A percentile compares a stretch with the other conserved stretches of the same genome.
These are phyloP conservation scores for Furcasterigmium furcatum DNA, from an alignment of 2,329 filamentous ascomycete genomes.

Conservation along the genomic window DNA sequence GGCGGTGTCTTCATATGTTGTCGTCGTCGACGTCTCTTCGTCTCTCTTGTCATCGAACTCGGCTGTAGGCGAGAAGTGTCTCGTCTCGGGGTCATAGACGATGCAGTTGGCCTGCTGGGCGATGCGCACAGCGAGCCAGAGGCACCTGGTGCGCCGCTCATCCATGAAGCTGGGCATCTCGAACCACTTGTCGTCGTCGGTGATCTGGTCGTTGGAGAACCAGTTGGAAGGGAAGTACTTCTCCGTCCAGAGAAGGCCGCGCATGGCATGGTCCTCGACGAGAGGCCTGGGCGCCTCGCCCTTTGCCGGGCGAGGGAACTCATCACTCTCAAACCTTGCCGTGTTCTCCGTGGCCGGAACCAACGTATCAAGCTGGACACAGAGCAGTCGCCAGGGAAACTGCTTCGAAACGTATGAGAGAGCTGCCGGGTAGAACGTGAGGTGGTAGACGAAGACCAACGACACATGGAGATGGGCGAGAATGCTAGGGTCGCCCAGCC, in stretches of 20 bases:
- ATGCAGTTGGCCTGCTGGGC: conserved; percentile 40
- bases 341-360: conserved; percentile 10
- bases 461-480: conserved; percentile 61
- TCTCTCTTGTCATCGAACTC: conserved; percentile 26
- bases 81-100: conserved; percentile 31
- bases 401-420: conserved; percentile 33
- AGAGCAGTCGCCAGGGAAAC: conserved; percentile 52
- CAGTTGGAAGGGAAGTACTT: conserved; percentile 56
- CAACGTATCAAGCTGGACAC: conserved; percentile 32
- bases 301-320: conserved; percentile 45
- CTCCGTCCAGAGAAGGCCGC: conserved; percentile 59
- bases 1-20: neutral
- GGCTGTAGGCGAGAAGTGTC: conserved; percentile 33
- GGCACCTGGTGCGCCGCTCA: conserved; percentile 54
- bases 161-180: conserved; percentile 57
- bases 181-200: conserved; percentile 66
- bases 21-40: neutral
- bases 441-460: conserved; percentile 53
- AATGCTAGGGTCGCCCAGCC: conserved; percentile 55
- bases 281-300: conserved; percentile 49
- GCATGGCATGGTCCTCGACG: conserved; percentile 66
- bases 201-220: conserved; percentile 55
- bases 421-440: conserved; percentile 36
- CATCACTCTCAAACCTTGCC: conserved; percentile 19
- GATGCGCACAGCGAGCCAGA: conserved; percentile 54